These are phyloP conservation scores for Staphylotrichum tortipilum DNA, from an alignment of 495 filamentous ascomycete genomes.

Conservation along the genomic window DNA sequence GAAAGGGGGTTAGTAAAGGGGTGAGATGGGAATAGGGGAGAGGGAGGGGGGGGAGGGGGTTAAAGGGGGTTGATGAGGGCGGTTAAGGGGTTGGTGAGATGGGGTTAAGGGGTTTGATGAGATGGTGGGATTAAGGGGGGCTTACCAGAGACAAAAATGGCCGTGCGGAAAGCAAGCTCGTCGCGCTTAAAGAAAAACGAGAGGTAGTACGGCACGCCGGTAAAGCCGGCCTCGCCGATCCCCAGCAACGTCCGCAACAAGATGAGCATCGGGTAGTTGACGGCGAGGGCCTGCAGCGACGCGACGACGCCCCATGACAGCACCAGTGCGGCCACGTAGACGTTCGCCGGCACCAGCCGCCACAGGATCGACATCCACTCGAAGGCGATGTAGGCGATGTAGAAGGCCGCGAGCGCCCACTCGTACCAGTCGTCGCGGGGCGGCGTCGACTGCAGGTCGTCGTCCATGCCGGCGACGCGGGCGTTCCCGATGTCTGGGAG, in stretches of 20 bases:
- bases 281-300: slow-evolving; percentile 59
- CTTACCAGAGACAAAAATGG: slow-evolving; percentile 62
- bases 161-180: slow-evolving; percentile 72
- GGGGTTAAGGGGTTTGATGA: too few species aligned
- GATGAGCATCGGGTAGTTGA: slow-evolving; percentile 64
- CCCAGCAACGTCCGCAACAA: slow-evolving; percentile 58
- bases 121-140: too few species aligned
- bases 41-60: slow-evolving; percentile 41
- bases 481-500: slow-evolving; percentile 69
- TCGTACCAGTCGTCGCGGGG: slow-evolving; percentile 66
- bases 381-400: slow-evolving; percentile 57
- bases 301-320: slow-evolving; percentile 60
- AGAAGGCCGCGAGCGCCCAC: slow-evolving; percentile 73
- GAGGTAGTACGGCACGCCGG: slow-evolving; percentile 70
- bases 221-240: slow-evolving; percentile 66
- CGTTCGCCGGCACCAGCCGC: slow-evolving; percentile 54
- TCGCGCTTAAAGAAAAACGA: slow-evolving; percentile 79
- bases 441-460: slow-evolving; percentile 52
- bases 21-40: slow-evolving; percentile 39
- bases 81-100: too few species aligned
- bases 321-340: slow-evolving; percentile 58
- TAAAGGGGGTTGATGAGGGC: too few species aligned
- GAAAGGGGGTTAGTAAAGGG: not conserved
- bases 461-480: slow-evolving; percentile 60
- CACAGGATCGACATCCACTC: slow-evolving; percentile 71